phyloP scores from a whole-genome alignment of 805 yeast genomes.

The Yamadazyma laniorum region DNA sequence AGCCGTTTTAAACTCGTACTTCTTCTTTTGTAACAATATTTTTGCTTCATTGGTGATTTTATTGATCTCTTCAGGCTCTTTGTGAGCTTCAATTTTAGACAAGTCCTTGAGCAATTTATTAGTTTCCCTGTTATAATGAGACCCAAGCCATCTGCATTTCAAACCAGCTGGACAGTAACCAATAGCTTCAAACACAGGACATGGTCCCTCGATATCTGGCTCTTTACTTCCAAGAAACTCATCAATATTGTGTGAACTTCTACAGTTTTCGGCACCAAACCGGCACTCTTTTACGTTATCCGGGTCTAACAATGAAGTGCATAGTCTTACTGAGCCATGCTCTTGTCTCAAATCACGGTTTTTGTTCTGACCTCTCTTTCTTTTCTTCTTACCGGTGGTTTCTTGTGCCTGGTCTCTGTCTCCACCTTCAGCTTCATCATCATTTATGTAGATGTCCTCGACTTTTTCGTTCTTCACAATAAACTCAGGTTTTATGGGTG shows the following conservation, averaged over 20 bases:
- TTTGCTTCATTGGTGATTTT: conserved; percentile 49
- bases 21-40: conserved; percentile 55
- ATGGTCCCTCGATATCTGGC: conserved; percentile 67
- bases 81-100: conserved; percentile 27
- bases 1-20: conserved; percentile 56
- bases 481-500: conserved; percentile 73
- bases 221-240: conserved; percentile 65
- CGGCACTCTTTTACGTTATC: conserved; percentile 48
- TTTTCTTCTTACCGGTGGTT: conserved; percentile 34
- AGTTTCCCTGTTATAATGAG: conserved; percentile 58
- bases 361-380: conserved; percentile 79
- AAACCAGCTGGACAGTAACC: conserved; percentile 93
- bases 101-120: conserved; percentile 45
- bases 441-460: conserved; percentile 27
- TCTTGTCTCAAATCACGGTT: conserved; percentile 71
- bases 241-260: conserved; percentile 71
- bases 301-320: conserved; percentile 63
- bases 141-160: conserved; percentile 85
- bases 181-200: conserved; percentile 79
- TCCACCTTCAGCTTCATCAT: conserved; percentile 47
- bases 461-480: conserved; percentile 47
- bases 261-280: conserved; percentile 70
- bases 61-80: conserved; percentile 61
- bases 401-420: conserved; percentile 30
- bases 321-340: conserved; percentile 62